These are phyloP conservation scores for Aspergillus awamori DNA, from an alignment of 2,329 filamentous ascomycete species.

Conservation along the genomic window DNA sequence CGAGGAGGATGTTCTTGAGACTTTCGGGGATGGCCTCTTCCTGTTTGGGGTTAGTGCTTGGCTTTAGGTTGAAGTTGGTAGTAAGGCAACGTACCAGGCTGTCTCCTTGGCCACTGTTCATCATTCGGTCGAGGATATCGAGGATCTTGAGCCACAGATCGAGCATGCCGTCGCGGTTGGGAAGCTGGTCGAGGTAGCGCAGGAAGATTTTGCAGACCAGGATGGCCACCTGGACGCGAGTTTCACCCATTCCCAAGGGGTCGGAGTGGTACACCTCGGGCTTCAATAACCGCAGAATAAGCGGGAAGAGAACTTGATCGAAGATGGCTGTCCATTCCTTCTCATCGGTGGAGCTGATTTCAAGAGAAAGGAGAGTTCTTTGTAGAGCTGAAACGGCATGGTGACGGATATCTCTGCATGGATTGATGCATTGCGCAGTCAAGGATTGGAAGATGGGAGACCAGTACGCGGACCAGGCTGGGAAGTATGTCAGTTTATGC, in stretches of 20 bases:
- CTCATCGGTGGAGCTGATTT: slow-evolving; percentile 80
- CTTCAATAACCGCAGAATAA: slow-evolving; percentile 84
- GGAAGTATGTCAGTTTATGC: slow-evolving; percentile 14
- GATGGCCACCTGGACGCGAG: slow-evolving; percentile 85
- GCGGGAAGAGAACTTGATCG: slow-evolving; percentile 86
- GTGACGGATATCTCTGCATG: slow-evolving; percentile 88
- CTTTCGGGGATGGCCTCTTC: slow-evolving; percentile 95
- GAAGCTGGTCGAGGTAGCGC: slow-evolving; percentile 84
- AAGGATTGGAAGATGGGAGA: slow-evolving; percentile 88
- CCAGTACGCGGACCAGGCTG: slow-evolving; percentile 98
- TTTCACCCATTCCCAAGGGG: slow-evolving; percentile 91
- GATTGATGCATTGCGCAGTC: slow-evolving; percentile 88
- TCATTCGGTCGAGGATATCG: slow-evolving; percentile 90
- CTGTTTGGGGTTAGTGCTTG: slow-evolving; percentile 46
- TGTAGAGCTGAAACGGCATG: slow-evolving; percentile 86
- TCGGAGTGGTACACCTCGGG: slow-evolving; percentile 94
- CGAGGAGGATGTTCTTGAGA: slow-evolving; percentile 91
- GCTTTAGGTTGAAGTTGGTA: background rate
- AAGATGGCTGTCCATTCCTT: slow-evolving; percentile 96
- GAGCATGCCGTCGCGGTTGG: slow-evolving; percentile 84
- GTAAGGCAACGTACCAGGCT: slow-evolving; percentile 63
- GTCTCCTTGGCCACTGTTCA: slow-evolving; percentile 93
- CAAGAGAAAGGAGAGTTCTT: slow-evolving; percentile 79
- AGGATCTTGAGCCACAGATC: slow-evolving; percentile 91
- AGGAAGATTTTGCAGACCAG: slow-evolving; percentile 94